Evolutionary conservation across 202 grass and related monocot genomes (phyloP), one percentile per base, ranked within the genome.

Genomic region (Zizania palustris): DNA sequence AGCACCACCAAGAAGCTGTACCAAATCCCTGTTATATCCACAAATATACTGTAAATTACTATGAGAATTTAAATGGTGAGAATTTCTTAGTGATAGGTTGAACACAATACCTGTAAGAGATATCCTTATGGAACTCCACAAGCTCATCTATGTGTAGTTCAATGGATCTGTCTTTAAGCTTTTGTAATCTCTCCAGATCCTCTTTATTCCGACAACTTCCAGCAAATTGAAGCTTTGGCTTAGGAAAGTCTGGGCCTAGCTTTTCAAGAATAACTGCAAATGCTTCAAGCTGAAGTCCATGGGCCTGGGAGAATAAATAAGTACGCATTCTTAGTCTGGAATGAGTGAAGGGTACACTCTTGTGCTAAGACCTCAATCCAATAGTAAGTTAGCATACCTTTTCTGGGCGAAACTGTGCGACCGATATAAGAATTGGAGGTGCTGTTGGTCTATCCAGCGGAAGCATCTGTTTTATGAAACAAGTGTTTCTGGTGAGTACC

Each of bases 361-460:
- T 63, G 39, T 62, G 38, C n/a, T n/a, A 51, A 54, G 48, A 81
- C n/a, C 21, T 58, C 74, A 63, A 60, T 28, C 41, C 20, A 58
- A 34, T 20, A 16, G 53, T 35, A 60, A 51, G 12, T 37, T 49
- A 63, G 36, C 35, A 71, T 60, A 95, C 95, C 95, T 98, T 98
- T 84, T 98, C 95, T 36, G 91, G 95, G 36, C 95, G 91, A 81
- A 98, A 98, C 65, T 98, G 91, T 73, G 95, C 87, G 83, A 98
- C 80, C 39, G 91, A 98, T 90, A 95, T 92, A 90, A 95, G 53
- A 84, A 88, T 58, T 87, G 89, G 91, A 65, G 66, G 76, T n/a
- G 87, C 45, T 3, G n/a, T 67, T 81, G 89, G 65, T 67, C 91
- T 92, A 83, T 92, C 87, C 80, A 98, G 59, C 19, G 89, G 91